These are phyloP conservation scores for Pichia thaimueangensis DNA, from an alignment of 805 yeast species.

Conservation along the genomic window DNA sequence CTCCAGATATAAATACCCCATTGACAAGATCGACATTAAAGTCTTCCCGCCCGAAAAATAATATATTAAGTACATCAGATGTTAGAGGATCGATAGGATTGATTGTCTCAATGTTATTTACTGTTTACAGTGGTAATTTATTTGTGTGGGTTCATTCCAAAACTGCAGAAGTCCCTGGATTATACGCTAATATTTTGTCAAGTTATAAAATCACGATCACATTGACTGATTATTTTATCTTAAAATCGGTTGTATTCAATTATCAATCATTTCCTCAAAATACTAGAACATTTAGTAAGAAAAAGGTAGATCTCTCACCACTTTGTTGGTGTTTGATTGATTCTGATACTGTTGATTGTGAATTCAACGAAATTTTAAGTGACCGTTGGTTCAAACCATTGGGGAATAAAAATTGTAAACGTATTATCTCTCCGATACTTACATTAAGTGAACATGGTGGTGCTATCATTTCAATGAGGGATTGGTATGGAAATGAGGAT, in stretches of 20 bases:
- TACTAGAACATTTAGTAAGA: constrained; percentile 73
- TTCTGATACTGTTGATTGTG: constrained; percentile 86
- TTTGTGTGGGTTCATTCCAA: constrained; percentile 73
- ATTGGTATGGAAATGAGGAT: constrained; percentile 75
- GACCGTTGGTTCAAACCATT: constrained; percentile 87
- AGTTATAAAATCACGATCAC: constrained; percentile 64
- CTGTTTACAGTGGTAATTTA: constrained; percentile 79
- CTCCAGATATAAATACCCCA: constrained; percentile 34
- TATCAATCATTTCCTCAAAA: constrained; percentile 85
- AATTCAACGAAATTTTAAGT: constrained; percentile 80
- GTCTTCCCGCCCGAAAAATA: constrained; percentile 41
- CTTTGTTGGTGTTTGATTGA: constrained; percentile 88
- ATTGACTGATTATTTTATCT: constrained; percentile 78
- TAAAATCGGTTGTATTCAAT: constrained; percentile 87
- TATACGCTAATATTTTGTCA: constrained; percentile 76
- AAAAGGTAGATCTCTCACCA: constrained; percentile 69
- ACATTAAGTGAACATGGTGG: constrained; percentile 95
- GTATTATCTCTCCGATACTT: constrained; percentile 80
- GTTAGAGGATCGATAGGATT: constrained; percentile 79
- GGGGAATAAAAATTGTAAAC: constrained; percentile 72
- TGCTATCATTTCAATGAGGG: constrained; percentile 84
- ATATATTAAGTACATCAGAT: constrained; percentile 59
- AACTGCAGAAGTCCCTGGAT: constrained; percentile 73
- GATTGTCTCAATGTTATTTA: constrained; percentile 70
- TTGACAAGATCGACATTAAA: constrained; percentile 50